Evolutionary conservation across 78 protist genomes (phyloP).

Genomic region (Cavenderia fasciculata): DNA sequence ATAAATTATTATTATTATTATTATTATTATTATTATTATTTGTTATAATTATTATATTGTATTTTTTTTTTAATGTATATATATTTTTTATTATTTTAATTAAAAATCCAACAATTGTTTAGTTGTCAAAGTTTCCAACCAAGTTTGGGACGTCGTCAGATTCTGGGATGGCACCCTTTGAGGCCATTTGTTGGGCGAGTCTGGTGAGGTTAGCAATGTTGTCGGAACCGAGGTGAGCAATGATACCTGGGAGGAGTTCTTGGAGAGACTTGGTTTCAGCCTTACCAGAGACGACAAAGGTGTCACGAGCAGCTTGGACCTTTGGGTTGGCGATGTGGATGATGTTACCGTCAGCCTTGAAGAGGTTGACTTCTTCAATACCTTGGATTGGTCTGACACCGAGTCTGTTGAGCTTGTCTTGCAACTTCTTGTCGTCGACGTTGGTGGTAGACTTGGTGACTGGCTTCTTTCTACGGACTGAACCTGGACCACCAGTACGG

Average conservation of each 20-base stretch:
- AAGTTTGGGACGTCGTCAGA: conserved; percentile 67
- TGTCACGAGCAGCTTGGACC: conserved; percentile 72
- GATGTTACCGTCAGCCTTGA: conserved; percentile 82
- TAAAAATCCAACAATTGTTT: too few species aligned
- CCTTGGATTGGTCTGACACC: conserved; percentile 69
- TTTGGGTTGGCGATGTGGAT: conserved; percentile 85
- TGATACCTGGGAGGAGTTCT: conserved; percentile 78
- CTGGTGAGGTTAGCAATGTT: conserved; percentile 49
- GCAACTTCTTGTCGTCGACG: conserved; percentile 62
- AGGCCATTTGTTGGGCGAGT: conserved; percentile 37
- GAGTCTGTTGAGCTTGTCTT: conserved; percentile 32
- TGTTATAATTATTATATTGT: background rate
- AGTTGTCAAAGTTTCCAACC: conserved; percentile 69
- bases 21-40: background rate
- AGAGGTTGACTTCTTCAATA: conserved; percentile 82
- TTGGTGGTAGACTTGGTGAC: conserved; percentile 30
- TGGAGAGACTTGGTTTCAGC: conserved; percentile 69
- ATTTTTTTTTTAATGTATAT: background rate
- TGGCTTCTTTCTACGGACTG: conserved; percentile 89
- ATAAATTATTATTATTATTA: background rate
- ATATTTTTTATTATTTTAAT: too few species aligned
- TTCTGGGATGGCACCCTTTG: background rate
- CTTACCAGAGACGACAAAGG: conserved; percentile 84
- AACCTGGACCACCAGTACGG: conserved; percentile 94
- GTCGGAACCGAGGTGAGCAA: conserved; percentile 76